Base-by-base conservation (phyloP, 1,284 basidiomycete species). In the Rhodotorula sp. region DNA sequence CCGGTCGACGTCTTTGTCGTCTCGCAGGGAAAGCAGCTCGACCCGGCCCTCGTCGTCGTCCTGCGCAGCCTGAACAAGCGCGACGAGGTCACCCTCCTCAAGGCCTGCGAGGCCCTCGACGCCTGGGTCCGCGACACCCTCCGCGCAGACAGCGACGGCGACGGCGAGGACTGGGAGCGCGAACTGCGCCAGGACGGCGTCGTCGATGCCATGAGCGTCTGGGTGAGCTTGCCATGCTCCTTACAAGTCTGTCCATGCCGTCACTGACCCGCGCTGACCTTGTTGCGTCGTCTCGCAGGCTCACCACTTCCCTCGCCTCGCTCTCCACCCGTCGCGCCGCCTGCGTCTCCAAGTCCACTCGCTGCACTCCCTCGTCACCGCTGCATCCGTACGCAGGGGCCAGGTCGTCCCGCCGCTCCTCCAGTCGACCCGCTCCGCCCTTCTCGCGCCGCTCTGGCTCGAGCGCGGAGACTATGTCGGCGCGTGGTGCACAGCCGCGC, bases 41-140 rank as follows among this genome's bases (percentile, higher is more conserved):
- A 82, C 41, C 76, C 93, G 0, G 93, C 95, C 60, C 85, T 98
- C 25, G 86, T 96, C 21, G 88, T 99, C 34, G 86, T 93, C 2
- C 85, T 98, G 61, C 84, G 92, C 63, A 87, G 88, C 66, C 84
- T 98, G 57, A 88, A 87, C 46, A 99, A 99, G 86, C 97, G 97
- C 84, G 94, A 97, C 74, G 87, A 88, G 25, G 87, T 93, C 55
- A 98, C 96, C 1, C 90, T 93, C 79, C 84, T 87, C 23, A 89
- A 91, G 77, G 94, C 93, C 0, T 82, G 98, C 70, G 96, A 98
- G 79, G 93, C 95, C 69, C 81, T 99, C 71, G 80, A 85, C 14
- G 84, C 81, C 2, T 96, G 91, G 91, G 82, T 92, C 41, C 58
- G 66, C 67, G 72, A 79, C n/a, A 68, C 80, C 4, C 25, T 70